These are phyloP conservation scores for Tricholoma furcatifolium DNA, from an alignment of 768 basidiomycete species.

Conservation along the genomic window DNA sequence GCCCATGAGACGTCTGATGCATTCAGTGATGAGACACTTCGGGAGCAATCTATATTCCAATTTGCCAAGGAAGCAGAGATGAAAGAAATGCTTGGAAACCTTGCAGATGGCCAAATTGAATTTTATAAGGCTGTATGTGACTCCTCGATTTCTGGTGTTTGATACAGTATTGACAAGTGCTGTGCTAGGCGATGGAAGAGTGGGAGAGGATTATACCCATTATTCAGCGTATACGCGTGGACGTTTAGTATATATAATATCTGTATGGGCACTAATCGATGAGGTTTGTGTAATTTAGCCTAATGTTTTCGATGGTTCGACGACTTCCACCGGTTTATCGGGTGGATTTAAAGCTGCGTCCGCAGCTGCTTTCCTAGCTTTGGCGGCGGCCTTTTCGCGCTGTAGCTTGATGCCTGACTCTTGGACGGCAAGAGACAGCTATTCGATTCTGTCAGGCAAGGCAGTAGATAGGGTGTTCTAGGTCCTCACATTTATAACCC, in stretches of 20 bases:
- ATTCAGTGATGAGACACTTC: conserved; percentile 92
- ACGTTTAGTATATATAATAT: conserved; percentile 51
- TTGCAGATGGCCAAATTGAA: conserved; percentile 94
- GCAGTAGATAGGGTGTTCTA: background rate
- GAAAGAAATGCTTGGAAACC: conserved; percentile 89
- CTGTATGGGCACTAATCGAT: no score
- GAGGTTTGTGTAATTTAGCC: background rate
- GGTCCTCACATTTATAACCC: conserved; percentile 68
- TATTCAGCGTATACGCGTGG: conserved; percentile 92
- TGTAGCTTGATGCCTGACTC: conserved; percentile 73
- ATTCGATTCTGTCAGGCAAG: background rate
- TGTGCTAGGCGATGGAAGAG: conserved; percentile 84
- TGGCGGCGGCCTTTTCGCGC: conserved; percentile 28
- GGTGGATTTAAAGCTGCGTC: background rate
- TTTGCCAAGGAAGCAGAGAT: conserved; percentile 91
- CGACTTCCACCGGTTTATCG: background rate
- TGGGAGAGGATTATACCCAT: conserved; percentile 95
- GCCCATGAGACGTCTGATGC: conserved; percentile 96
- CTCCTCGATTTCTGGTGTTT: conserved; percentile 24
- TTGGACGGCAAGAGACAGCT: conserved; percentile 79
- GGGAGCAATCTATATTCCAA: conserved; percentile 90
- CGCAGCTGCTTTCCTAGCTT: conserved; percentile 8
- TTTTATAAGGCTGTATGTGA: conserved; percentile 75
- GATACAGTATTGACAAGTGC: background rate
- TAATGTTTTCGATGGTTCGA: background rate